A percentile compares a stretch with the other conserved stretches of the same genome.
Conservation (phyloP, 805 yeast species). For the Teunomyces funiuensis region DNA sequence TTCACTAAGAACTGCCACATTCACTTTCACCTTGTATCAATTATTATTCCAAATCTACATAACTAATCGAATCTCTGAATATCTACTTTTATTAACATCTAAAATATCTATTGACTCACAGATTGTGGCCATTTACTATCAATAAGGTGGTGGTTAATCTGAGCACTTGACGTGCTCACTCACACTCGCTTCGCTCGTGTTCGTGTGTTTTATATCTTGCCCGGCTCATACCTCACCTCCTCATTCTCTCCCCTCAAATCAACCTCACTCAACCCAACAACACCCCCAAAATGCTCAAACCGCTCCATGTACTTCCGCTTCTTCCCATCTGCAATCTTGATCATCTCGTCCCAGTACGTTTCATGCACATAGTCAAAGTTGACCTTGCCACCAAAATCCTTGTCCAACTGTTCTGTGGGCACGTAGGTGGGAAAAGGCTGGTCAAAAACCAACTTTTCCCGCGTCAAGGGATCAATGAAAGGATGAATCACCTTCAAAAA, state of each 20-base stretch:
- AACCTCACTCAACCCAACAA: conserved; percentile 77
- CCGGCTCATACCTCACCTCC: conserved; percentile 26
- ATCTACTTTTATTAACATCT: too few relatives aligned
- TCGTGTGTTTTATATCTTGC: not conserved
- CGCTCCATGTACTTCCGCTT: conserved; percentile 64
- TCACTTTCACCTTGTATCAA: too few relatives aligned
- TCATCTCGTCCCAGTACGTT: conserved; percentile 74
- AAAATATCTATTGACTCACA: too few relatives aligned
- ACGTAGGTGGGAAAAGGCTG: conserved; percentile 85
- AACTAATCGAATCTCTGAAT: too few relatives aligned
- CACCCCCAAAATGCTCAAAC: conserved; percentile 68
- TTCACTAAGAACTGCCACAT: too few relatives aligned
- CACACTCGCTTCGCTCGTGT: too few relatives aligned
- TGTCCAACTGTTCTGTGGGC: conserved; percentile 77
- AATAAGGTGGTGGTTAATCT: too few relatives aligned
- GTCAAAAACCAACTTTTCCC: conserved; percentile 89
- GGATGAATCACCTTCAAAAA: conserved; percentile 90
- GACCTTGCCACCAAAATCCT: conserved; percentile 79
- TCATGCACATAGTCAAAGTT: conserved; percentile 83
- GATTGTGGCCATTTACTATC: too few relatives aligned
- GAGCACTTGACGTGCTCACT: too few relatives aligned
- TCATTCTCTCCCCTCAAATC: conserved; percentile 60
- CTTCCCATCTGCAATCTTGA: conserved; percentile 57
- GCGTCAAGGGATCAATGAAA: conserved; percentile 91
- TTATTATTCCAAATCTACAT: too few relatives aligned